Percentiles rank a stretch among this genome's conserved stretches.
Conservation (phyloP, 129 eudicot genomes). For the Arctium lappa region DNA sequence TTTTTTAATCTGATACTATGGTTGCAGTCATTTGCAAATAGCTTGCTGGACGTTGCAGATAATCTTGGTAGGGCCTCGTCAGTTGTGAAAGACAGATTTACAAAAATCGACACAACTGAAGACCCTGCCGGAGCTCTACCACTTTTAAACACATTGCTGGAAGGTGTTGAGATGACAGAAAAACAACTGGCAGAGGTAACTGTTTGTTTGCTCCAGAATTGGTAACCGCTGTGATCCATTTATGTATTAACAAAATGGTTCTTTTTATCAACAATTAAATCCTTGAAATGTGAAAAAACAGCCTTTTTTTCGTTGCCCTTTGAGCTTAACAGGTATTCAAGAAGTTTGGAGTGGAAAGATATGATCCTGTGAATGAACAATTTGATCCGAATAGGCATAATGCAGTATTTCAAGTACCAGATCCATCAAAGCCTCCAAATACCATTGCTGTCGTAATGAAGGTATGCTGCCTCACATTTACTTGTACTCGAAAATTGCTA, state of each 20-base stretch:
- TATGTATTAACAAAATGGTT: neutral
- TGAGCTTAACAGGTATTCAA: conserved; percentile 21
- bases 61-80: conserved; percentile 72
- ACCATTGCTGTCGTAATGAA: conserved; percentile 73
- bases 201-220: neutral
- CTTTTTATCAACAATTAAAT: neutral
- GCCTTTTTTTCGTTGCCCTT: neutral
- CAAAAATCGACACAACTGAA: conserved; percentile 55
- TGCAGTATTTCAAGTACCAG: conserved; percentile 83
- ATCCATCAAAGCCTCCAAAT: conserved; percentile 62
- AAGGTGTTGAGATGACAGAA: conserved; percentile 97
- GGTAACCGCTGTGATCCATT: neutral
- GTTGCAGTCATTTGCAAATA: conserved; percentile 75
- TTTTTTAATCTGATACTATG: conserved; percentile 8
- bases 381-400: conserved; percentile 72
- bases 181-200: conserved; percentile 82
- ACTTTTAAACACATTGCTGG: conserved; percentile 68
- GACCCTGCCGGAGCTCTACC: conserved; percentile 67
- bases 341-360: conserved; percentile 38
- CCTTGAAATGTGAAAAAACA: neutral
- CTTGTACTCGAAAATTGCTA: neutral
- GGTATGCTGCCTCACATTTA: conserved; percentile 36
- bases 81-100: conserved; percentile 62
- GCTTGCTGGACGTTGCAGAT: conserved; percentile 81
- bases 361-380: conserved; percentile 24